Evolutionary conservation across 176 grass and related monocot genomes (phyloP), one percentile per base, ranked within the genome.

Genomic region (Stipa capillata): DNA sequence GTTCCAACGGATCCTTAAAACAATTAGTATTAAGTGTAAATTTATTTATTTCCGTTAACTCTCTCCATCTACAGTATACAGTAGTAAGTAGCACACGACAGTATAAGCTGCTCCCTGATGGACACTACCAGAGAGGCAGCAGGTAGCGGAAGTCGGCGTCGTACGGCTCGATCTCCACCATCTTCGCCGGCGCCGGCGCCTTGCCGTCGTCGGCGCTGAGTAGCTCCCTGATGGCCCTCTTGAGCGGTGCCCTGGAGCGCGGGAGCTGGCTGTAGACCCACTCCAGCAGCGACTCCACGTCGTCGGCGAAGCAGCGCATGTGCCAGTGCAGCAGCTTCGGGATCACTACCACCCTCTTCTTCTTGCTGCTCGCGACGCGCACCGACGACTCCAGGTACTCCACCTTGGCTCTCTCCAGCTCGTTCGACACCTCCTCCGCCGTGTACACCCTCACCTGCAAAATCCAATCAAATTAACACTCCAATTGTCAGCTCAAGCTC

Each of bases 261-360:
- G 32, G 72, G 95, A 98, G 86, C 77, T 98, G 95, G 77, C 95
- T 98, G 83, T 98, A 87, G 8, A 94, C 85, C 95, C 95, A 98
- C 82, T 98, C 95, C 17, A 98, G 72, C 52, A 98, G 80, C 39
- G 95, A 98, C 61, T 90, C 95, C n/a, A 69, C 83, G 53, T 93
- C 87, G 74, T 98, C 92, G 51, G 95, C 95, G 68, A 98, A 98
- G 76, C 94, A 88, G 23, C 85, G 76, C 95, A 89, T 98, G 85
- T 98, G 92, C 92, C 89, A 98, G 80, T 90, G 84, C 32, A 98
- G 81, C 76, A 98, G 92, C 75, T 87, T 92, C 7, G 90, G 95
- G 33, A 98, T 4, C 12, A 83, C n/a, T n/a, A n/a, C 4, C 0
- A 25, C 41, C 67, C 31, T 82, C 14, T 79, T 61, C 84, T 74